Percentiles rank a stretch among this genome's conserved stretches.
Evolutionary conservation across 2,329 filamentous ascomycete genomes (phyloP).

Genomic region (Calonectria fujianensis): DNA sequence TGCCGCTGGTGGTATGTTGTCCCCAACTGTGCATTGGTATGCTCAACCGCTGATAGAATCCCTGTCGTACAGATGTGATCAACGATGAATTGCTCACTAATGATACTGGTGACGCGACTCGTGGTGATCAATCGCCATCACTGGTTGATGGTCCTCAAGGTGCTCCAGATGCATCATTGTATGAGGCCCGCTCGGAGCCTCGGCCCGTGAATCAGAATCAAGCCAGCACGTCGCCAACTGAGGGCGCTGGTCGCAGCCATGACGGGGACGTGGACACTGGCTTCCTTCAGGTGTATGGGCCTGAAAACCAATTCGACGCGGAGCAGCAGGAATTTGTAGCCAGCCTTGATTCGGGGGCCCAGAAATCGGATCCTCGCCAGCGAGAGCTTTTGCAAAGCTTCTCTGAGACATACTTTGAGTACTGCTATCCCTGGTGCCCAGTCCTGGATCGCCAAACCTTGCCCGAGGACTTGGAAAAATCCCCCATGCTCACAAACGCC

Average conservation of each 20-base stretch:
- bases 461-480: constrained; percentile 56
- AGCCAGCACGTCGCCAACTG: constrained; percentile 46
- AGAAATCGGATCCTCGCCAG: constrained; percentile 44
- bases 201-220: constrained; percentile 33
- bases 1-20: neutral
- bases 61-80: neutral
- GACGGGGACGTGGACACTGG: constrained; percentile 59
- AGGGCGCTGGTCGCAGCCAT: constrained; percentile 52
- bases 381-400: constrained; percentile 62
- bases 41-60: neutral
- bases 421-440: constrained; percentile 65
- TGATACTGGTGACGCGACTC: neutral
- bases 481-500: constrained; percentile 61
- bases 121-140: neutral
- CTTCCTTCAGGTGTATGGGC: constrained; percentile 59
- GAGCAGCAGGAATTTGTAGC: constrained; percentile 56
- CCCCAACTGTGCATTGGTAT: no score
- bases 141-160: neutral
- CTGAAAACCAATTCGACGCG: constrained; percentile 58
- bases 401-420: constrained; percentile 65
- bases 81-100: neutral
- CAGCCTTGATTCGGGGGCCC: constrained; percentile 50
- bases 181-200: neutral
- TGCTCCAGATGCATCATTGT: neutral
- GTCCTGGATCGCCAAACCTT: constrained; percentile 60